phyloP scores from a whole-genome alignment of 371 early-diverging fungal genomes.

The Paraphysoderma sedebokerense region DNA sequence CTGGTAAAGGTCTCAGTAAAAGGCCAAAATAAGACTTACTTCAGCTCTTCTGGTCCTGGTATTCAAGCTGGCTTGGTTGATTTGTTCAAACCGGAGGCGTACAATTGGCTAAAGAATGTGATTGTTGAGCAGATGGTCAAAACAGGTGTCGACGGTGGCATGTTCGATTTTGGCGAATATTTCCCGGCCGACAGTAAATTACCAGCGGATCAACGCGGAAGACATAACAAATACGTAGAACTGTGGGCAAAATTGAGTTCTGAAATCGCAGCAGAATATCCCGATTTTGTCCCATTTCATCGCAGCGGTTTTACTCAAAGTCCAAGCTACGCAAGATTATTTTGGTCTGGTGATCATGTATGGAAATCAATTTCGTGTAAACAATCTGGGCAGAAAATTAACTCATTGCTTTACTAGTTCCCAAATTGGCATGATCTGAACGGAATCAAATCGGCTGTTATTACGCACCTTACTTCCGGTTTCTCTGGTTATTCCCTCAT shows the following conservation, averaged over 20 bases:
- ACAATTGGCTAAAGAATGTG: not conserved
- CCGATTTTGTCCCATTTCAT: slow-evolving; percentile 13
- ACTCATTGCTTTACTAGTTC: not conserved
- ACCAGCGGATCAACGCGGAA: too few relatives aligned
- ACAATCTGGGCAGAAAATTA: not conserved
- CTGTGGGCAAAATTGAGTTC: slow-evolving; percentile 9
- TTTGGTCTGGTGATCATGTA: slow-evolving; percentile 24
- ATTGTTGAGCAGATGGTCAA: slow-evolving; percentile 1
- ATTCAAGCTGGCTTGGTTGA: slow-evolving; percentile 2
- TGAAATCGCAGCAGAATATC: too few relatives aligned
- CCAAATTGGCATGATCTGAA: slow-evolving; percentile 19
- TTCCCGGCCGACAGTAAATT: slow-evolving; percentile 1
- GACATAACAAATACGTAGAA: too few relatives aligned
- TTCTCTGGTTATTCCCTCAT: too few relatives aligned
- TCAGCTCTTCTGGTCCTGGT: not conserved
- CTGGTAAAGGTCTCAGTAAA: not conserved
- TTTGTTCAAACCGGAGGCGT: not conserved
- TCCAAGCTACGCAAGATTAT: slow-evolving; percentile 13
- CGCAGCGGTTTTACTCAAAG: slow-evolving; percentile 16
- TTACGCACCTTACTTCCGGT: too few relatives aligned
- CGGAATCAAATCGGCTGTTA: slow-evolving; percentile 27
- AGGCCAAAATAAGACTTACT: not conserved
- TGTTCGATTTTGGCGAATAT: slow-evolving; percentile 3
- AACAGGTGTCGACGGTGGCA: not conserved
- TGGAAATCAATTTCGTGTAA: slow-evolving; percentile 24